Evolutionary conservation across 208 protist genomes (phyloP).

Genomic region (Leptomonas pyrrhocoris): DNA sequence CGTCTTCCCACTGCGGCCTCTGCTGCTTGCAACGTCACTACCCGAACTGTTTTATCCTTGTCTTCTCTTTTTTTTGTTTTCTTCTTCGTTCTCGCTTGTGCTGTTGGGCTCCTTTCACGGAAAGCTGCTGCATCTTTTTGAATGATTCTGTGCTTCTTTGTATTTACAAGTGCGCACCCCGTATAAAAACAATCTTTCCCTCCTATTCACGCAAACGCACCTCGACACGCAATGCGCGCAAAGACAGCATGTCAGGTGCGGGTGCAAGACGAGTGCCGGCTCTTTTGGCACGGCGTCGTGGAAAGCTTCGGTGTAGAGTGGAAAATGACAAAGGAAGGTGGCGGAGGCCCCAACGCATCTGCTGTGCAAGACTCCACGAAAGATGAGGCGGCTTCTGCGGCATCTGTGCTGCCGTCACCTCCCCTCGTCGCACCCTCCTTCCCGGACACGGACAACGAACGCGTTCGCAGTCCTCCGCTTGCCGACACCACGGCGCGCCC

Average conservation of each 20-base stretch:
- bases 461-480: not conserved
- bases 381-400: not conserved
- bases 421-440: not conserved
- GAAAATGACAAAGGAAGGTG: not conserved
- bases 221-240: not conserved
- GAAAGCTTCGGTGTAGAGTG: conserved; percentile 33
- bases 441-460: not conserved
- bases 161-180: not conserved
- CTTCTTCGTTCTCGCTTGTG: not conserved
- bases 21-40: not conserved
- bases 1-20: no score
- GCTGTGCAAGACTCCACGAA: no score
- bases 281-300: conserved; percentile 32
- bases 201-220: no score
- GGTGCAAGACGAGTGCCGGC: conserved; percentile 15
- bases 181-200: no score
- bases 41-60: not conserved
- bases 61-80: not conserved
- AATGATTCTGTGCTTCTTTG: not conserved
- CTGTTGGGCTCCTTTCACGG: no score
- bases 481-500: conserved; percentile 2
- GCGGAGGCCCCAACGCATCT: no score
- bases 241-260: no score
- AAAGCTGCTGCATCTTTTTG: no score
- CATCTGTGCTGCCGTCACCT: not conserved